Evolutionary conservation across 371 early-diverging fungal genomes (phyloP).

Genomic region (Dichotomocladium elegans): DNA sequence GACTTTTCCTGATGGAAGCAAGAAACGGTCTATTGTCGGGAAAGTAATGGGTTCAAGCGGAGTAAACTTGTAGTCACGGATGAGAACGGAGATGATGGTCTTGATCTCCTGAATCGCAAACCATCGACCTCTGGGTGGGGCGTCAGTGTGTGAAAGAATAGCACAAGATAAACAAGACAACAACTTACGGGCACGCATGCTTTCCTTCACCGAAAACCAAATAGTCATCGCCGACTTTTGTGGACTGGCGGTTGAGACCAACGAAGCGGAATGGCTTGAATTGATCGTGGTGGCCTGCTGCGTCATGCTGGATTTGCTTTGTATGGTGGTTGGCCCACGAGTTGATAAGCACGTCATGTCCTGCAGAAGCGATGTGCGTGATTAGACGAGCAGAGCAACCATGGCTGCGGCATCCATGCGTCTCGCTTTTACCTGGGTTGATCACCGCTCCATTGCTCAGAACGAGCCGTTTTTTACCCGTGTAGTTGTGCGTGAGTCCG

Average conservation of each 20-base stretch:
- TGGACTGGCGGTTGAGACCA: slow-evolving; percentile 27
- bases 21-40: neutral
- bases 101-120: slow-evolving; percentile 25
- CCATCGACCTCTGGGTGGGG: slow-evolving; percentile 10
- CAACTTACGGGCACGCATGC: slow-evolving; percentile 19
- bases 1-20: neutral
- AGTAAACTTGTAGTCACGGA: slow-evolving; percentile 7
- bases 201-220: slow-evolving; percentile 53
- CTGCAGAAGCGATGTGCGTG: too few relatives aligned
- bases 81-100: slow-evolving; percentile 11
- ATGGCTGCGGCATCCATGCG: too few relatives aligned
- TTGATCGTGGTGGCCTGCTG: slow-evolving; percentile 3
- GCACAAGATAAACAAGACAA: neutral
- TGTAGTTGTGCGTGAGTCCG: slow-evolving; percentile 23
- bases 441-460: slow-evolving; percentile 39
- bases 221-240: slow-evolving; percentile 37
- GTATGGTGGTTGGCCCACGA: slow-evolving; percentile 13
- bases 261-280: slow-evolving; percentile 50
- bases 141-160: neutral
- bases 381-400: too few relatives aligned
- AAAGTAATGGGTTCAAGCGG: slow-evolving; percentile 3
- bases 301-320: slow-evolving; percentile 7
- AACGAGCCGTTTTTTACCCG: slow-evolving; percentile 15
- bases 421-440: slow-evolving; percentile 26
- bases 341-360: slow-evolving; percentile 27